Base-by-base conservation (phyloP, 148 eudicot species). In the Fagopyrum esculentum region DNA sequence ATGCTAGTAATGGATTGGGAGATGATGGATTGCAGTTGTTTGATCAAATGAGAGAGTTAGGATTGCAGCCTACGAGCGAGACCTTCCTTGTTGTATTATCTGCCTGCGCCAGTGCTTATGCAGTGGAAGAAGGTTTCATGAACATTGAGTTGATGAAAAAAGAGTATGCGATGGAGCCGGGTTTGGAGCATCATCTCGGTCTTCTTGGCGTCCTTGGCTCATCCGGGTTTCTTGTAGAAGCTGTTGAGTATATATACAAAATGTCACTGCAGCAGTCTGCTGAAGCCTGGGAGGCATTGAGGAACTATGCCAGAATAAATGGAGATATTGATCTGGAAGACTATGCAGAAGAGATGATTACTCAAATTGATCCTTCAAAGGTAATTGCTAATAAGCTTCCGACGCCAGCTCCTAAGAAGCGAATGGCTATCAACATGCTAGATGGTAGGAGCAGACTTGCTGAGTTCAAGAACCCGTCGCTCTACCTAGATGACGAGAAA, bases 311-410 rank as follows among this genome's bases (percentile, higher is more conserved):
- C 45, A 87, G 94, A 19, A 83, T 85, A 57, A 97, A 93, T 71
- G 98, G 98, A 45, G 93, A 93, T 77, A 81, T 93, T 69, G 98
- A 93, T 77, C 89, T 91, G 72, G 98, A 93, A 80, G 98, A 93
- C 69, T 87, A 68, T 66, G 85, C 89, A 9, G 94, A 91, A 77
- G 94, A 88, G 79, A 71, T 93, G 70, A 80, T 93, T 74, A 81
- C 84, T 74, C 68, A 76, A 60, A 81, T 93, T 46, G 98, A 91
- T 68, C 91, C 97, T 49, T 91, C 88, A 5, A 93, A 89, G 78
- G 87, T 84, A 1, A 70, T 76, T 63, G 51, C 82, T 1, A 85
- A 89, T 46, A 91, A 89, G 80, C 84, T 93, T 59, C 97, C 91
- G 1, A 77, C 90, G 11, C 98, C 98, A n/a, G 92, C 92, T 5